Evolutionary conservation across 164 flowering plant species (phyloP).

Genomic region (Taxillus chinensis): DNA sequence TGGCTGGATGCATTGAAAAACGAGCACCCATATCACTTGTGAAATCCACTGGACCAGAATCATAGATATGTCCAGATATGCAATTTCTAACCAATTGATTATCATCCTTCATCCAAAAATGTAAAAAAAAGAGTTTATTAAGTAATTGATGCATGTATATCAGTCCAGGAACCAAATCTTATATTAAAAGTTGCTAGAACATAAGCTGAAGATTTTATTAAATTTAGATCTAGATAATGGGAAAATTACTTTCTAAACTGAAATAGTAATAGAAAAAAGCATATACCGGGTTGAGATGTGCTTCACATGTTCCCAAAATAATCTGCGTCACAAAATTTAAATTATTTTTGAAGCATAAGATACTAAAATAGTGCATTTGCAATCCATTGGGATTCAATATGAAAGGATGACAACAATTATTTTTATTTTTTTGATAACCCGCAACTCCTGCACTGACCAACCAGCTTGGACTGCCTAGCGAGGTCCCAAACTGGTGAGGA

Average conservation of each 20-base stretch:
- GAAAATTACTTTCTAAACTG: neutral
- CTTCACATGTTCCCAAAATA: conserved; percentile 33
- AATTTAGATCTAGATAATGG: neutral
- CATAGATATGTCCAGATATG: conserved; percentile 49
- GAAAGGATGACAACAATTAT: too few relatives aligned
- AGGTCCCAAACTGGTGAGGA: too few relatives aligned
- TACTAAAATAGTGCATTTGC: neutral
- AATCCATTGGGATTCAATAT: neutral
- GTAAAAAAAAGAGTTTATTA: neutral
- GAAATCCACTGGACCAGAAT: conserved; percentile 56
- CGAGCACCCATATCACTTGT: conserved; percentile 42
- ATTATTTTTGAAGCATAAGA: neutral
- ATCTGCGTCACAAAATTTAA: conserved; percentile 30
- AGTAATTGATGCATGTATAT: too few relatives aligned
- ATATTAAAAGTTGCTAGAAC: neutral
- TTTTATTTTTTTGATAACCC: too few relatives aligned
- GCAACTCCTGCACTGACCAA: too few relatives aligned
- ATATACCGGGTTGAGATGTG: conserved; percentile 38
- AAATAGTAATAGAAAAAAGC: conserved; percentile 2
- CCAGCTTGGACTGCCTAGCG: too few relatives aligned
- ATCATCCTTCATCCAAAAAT: conserved; percentile 29
- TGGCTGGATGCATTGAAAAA: conserved; percentile 32
- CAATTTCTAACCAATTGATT: conserved; percentile 35
- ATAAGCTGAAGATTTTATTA: neutral
- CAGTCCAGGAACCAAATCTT: neutral